Conservation (phyloP, 1,284 basidiomycete species). For the Fomitiporia mediterranea region DNA sequence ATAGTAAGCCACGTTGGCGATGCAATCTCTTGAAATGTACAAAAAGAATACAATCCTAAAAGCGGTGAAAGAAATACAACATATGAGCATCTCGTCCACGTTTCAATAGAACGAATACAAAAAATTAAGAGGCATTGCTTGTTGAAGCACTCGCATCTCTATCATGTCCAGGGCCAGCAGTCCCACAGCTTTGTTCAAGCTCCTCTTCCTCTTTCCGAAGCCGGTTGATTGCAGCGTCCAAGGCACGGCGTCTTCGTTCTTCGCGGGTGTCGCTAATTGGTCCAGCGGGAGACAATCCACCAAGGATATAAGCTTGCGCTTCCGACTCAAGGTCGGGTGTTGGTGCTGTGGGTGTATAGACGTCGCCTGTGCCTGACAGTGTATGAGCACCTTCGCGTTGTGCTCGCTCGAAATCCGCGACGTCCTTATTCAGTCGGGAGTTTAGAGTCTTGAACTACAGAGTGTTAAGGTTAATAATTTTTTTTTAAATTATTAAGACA, state of each 20-base stretch:
- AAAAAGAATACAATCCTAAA: no score
- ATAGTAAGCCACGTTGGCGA: no score
- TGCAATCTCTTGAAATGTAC: no score
- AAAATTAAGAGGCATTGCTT: not conserved
- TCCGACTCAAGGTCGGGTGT: constrained; percentile 46
- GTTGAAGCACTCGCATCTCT: not conserved
- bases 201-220: constrained; percentile 62
- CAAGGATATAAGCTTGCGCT: constrained; percentile 43
- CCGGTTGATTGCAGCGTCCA: constrained; percentile 57
- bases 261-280: constrained; percentile 42
- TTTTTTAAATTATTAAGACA: not conserved
- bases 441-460: constrained; percentile 70
- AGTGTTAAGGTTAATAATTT: no score
- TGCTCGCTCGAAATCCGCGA: constrained; percentile 59
- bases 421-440: constrained; percentile 68
- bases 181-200: constrained; percentile 68
- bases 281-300: constrained; percentile 30
- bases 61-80: no score
- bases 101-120: no score
- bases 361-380: constrained; percentile 36
- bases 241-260: constrained; percentile 47
- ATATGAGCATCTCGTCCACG: no score
- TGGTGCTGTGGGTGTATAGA: constrained; percentile 44
- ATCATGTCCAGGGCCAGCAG: constrained; percentile 25
- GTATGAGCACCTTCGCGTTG: constrained; percentile 49